These are phyloP conservation scores for Begonia peltatifolia DNA, from an alignment of 306 rosid genomes.

Conservation along the genomic window DNA sequence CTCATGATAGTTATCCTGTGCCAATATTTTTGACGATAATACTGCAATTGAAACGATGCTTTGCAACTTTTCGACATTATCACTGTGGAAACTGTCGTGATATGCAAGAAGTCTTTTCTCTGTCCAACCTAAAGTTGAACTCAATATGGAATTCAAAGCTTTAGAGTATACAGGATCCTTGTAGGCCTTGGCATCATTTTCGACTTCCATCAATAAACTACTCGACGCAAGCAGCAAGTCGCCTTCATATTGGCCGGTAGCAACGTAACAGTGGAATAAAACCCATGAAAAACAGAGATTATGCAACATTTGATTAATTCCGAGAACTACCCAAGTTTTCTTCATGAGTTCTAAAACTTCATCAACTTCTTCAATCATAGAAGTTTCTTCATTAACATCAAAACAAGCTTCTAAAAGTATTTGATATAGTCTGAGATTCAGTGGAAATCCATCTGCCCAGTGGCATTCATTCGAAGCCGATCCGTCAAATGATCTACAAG, in stretches of 20 bases:
- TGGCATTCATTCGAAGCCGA: slow-evolving; percentile 50
- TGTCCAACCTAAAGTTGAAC: slow-evolving; percentile 50
- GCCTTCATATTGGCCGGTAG: slow-evolving; percentile 56
- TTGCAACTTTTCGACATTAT: slow-evolving; percentile 64
- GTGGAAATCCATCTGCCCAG: slow-evolving; percentile 95
- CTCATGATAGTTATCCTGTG: slow-evolving; percentile 36
- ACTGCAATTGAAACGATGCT: slow-evolving; percentile 55
- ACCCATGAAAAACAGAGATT: slow-evolving; percentile 78
- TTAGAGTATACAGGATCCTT: slow-evolving; percentile 39
- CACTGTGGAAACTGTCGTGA: slow-evolving; percentile 47
- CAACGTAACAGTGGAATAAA: slow-evolving; percentile 62
- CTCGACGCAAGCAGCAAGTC: slow-evolving; percentile 76
- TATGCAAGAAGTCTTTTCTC: slow-evolving; percentile 77
- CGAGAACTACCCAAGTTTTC: slow-evolving; percentile 86
- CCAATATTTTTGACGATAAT: slow-evolving; percentile 54
- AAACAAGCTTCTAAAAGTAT: slow-evolving; percentile 78
- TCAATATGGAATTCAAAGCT: slow-evolving; percentile 35
- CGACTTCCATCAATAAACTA: slow-evolving; percentile 62
- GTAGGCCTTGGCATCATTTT: slow-evolving; percentile 35
- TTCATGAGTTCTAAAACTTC: slow-evolving; percentile 83
- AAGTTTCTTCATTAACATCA: slow-evolving; percentile 51
- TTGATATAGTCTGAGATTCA: slow-evolving; percentile 86
- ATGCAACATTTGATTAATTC: slow-evolving; percentile 72
- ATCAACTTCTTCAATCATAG: slow-evolving; percentile 83
- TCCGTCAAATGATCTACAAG: slow-evolving; percentile 63